Conservation (phyloP, 2,329 filamentous ascomycete genomes). For the Fusarium sp. region DNA sequence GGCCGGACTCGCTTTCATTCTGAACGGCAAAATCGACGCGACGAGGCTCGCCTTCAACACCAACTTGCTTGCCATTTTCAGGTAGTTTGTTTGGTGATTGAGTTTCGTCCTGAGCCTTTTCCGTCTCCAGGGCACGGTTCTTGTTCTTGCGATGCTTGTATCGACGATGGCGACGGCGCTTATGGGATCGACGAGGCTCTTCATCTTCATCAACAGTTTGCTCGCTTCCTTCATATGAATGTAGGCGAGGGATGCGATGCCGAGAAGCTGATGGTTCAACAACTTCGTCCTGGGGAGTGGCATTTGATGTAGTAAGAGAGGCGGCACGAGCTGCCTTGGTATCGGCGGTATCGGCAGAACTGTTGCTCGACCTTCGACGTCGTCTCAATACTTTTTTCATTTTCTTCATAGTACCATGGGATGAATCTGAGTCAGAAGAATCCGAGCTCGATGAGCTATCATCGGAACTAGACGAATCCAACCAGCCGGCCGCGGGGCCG, state of each 20-base stretch:
- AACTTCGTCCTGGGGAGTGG: constrained; percentile 56
- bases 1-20: constrained; percentile 40
- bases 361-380: constrained; percentile 83
- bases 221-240: constrained; percentile 58
- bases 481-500: constrained; percentile 85
- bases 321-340: constrained; percentile 55
- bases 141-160: constrained; percentile 60
- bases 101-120: constrained; percentile 41
- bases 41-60: constrained; percentile 61
- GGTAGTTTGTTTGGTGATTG: constrained; percentile 54
- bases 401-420: constrained; percentile 77
- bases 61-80: constrained; percentile 33
- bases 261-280: constrained; percentile 59
- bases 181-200: constrained; percentile 53
- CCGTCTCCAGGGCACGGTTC: constrained; percentile 58
- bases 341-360: constrained; percentile 73
- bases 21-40: constrained; percentile 72
- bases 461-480: constrained; percentile 78
- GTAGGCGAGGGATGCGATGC: constrained; percentile 55
- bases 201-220: constrained; percentile 64
- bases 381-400: constrained; percentile 83
- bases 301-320: constrained; percentile 59
- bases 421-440: constrained; percentile 74
- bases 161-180: constrained; percentile 55
- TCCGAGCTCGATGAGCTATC: constrained; percentile 75